Base-by-base conservation (phyloP, 1,284 basidiomycete species). In the Pascua sp. region DNA sequence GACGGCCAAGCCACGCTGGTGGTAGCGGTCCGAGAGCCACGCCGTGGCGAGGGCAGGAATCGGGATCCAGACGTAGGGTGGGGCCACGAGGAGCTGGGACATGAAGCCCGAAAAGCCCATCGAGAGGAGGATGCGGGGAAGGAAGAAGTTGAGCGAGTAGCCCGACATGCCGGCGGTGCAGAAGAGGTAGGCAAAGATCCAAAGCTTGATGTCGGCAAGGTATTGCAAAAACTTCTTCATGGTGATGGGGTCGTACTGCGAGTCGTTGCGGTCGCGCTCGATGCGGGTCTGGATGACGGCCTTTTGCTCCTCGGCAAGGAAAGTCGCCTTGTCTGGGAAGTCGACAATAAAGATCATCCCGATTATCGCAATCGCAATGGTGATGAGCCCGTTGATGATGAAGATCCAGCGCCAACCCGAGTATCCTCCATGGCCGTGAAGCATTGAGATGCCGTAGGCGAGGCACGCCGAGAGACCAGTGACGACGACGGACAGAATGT, bases 131-230 rank as follows among this genome's bases (percentile, higher is more conserved):
- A 80, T 79, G 49, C 73, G 65, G 18, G 78, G 78, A 4, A 79
- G 67, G 73, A 80, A 80, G 70, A 72, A 76, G 36, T 65, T 57
- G 55, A 72, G 49, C 15, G 51, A 42, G 47, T 57, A 66, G 8
- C 12, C 52, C 62, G 55, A 58, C n/a, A 51, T 65, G 18, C 43
- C 44, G 18, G 43, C 45, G 12, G 51, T 53, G 44, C 48, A 49
- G 67, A 80, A 77, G 63, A 76, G 67, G 53, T 79, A 64, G 12
- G 71, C 78, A 51, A 77, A 80, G 1, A 67, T 54, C 79, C 79
- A 80, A 16, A 79, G 59, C 70, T 79, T 80, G 62, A 69, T 55
- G 64, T 80, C 78, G 16, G 17, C 11, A 9, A 70, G 45, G 63
- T 80, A 77, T 44, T 55, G 64, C 39, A 57, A 15, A 12, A 73